Base-by-base conservation (phyloP, 441 rosid genomes). In the Geranium incanum region DNA sequence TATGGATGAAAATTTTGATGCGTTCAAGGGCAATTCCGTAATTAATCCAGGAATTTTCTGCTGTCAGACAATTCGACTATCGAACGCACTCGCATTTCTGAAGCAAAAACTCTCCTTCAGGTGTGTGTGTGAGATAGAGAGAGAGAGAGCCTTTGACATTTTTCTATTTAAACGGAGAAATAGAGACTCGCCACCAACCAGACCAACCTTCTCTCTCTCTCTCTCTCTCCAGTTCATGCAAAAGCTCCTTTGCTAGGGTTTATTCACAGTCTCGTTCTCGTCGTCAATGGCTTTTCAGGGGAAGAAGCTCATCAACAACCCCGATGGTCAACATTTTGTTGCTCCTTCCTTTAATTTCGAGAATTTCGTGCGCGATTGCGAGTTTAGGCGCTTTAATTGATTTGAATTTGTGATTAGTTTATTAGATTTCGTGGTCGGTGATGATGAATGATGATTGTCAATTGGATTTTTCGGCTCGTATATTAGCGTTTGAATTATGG, bases 291-390 rank as follows among this genome's bases (percentile, higher is more conserved):
- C 91, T 71, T 86, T 67, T 67, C 88, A 82, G 68, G 97, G 86
- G 39, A 95, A 95, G 88, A 95, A 92, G 78, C 92, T 95, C 85
- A 88, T 95, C 88, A 88, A 90, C 83, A 71, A 89, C 74, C 97
- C 99, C 73, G 79, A 76, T 67, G 95, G 99, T 92, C 80, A 55
- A 86, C 85, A 62, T 74, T 81, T 78, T 48, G 16, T 57, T 18
- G 4, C 15, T 67, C 50, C 66, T 68, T 64, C 66, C 50, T 36
- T 13, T 74, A 0, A 0, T 7, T 64, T 57, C 36, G 37, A 23
- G 66, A 62, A 62, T 19, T 62, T 62, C 36, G 21, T 7, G 66
- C 3, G 66, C 66, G 66, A 23, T 62, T 62, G 66, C 28, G n/a
- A 45, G 52, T 23, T 9, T 21, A 60, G 13, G 67, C 13, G 38